A percentile compares a stretch with the other conserved stretches of the same genome.
phyloP scores from a whole-genome alignment of 108 stramenopile species.

The Craspedostauros australis region DNA sequence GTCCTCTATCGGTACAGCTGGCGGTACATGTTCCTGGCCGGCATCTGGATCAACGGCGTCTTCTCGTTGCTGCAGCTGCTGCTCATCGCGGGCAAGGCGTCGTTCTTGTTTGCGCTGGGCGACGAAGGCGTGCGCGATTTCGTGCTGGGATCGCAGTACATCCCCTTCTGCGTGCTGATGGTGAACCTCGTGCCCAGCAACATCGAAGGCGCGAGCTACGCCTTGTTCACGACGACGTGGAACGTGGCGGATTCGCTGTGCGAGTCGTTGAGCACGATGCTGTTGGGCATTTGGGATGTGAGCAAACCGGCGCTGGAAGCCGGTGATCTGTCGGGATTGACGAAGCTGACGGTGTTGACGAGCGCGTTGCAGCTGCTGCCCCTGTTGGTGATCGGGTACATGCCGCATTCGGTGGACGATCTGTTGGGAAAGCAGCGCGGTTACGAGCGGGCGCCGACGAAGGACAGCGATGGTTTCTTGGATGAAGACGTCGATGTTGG shows the following conservation, averaged over 20 bases:
- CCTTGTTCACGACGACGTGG: slow-evolving; percentile 48
- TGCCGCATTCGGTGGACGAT: slow-evolving; percentile 51
- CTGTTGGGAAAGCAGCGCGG: slow-evolving; percentile 24
- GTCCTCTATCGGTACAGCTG: slow-evolving; percentile 54
- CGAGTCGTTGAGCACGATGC: slow-evolving; percentile 30
- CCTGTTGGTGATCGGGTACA: slow-evolving; percentile 34
- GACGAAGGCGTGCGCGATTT: slow-evolving; percentile 63
- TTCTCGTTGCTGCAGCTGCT: slow-evolving; percentile 47
- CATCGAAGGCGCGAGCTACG: slow-evolving; percentile 51
- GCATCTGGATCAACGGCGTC: slow-evolving; percentile 42
- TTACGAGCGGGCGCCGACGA: slow-evolving; percentile 39
- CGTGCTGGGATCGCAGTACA: slow-evolving; percentile 45
- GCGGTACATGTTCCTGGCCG: slow-evolving; percentile 44
- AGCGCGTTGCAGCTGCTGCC: slow-evolving; percentile 40
- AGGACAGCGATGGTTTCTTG: too few species aligned
- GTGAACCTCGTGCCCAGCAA: slow-evolving; percentile 36
- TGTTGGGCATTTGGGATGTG: slow-evolving; percentile 53
- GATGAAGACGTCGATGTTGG: too few species aligned
- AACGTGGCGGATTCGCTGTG: slow-evolving; percentile 32
- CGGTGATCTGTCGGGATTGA: slow-evolving; percentile 42
- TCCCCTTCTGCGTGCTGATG: slow-evolving; percentile 61
- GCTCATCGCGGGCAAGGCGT: slow-evolving; percentile 43
- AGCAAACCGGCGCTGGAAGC: slow-evolving; percentile 41
- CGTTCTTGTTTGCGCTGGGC: slow-evolving; percentile 52
- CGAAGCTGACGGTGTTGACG: slow-evolving; percentile 42